Conservation (phyloP, 1,284 basidiomycete genomes). For the Cutaneotrichosporon sp. region DNA sequence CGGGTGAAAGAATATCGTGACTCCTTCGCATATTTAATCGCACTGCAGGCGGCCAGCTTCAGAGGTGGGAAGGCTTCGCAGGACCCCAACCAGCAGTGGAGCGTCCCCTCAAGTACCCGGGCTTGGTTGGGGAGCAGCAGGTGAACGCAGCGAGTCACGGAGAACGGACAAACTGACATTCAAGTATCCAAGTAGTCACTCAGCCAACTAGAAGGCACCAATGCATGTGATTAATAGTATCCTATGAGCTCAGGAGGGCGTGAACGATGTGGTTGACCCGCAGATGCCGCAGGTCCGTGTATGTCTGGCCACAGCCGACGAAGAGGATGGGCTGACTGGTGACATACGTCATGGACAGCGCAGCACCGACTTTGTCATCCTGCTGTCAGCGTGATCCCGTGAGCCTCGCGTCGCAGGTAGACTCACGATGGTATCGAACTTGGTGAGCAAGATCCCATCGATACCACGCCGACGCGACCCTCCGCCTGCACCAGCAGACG, state of each 20-base stretch:
- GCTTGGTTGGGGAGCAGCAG: too few species aligned
- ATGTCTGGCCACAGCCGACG: slow-evolving; percentile 94
- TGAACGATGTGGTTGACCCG: slow-evolving; percentile 88
- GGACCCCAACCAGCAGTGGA: too few species aligned
- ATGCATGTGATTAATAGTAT: neutral
- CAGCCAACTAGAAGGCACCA: too few species aligned
- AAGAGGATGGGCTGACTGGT: slow-evolving; percentile 95
- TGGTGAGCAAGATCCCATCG: slow-evolving; percentile 93
- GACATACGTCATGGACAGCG: slow-evolving; percentile 94
- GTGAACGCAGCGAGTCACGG: too few species aligned
- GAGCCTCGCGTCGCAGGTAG: too few species aligned
- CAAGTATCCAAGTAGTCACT: too few species aligned
- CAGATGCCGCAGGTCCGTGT: slow-evolving; percentile 84
- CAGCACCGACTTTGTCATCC: slow-evolving; percentile 75
- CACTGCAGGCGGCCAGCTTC: too few species aligned
- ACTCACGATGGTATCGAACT: slow-evolving; percentile 83
- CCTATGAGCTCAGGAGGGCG: slow-evolving; percentile 58
- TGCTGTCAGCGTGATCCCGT: slow-evolving; percentile 4
- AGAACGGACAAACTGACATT: too few species aligned
- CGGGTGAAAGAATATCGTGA: too few species aligned
- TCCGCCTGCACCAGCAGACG: slow-evolving; percentile 50
- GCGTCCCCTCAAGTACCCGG: too few species aligned
- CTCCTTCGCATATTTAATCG: too few species aligned
- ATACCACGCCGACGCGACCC: slow-evolving; percentile 61
- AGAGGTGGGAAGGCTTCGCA: too few species aligned